Conservation (phyloP, 768 basidiomycete genomes). For the Stropharia rugosoannulata region DNA sequence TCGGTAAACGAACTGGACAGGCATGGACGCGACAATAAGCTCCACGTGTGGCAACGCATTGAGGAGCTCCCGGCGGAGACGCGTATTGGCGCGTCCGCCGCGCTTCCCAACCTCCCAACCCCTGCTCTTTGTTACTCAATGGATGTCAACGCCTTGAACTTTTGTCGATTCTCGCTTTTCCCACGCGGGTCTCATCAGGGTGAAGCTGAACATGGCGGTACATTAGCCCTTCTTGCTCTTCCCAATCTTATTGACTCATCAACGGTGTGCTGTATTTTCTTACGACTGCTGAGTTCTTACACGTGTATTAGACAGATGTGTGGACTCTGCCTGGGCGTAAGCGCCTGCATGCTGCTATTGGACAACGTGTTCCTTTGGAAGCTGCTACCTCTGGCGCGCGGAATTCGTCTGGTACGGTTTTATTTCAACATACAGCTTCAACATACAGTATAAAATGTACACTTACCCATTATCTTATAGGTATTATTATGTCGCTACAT, state of each 20-base stretch:
- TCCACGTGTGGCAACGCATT: conserved; percentile 70
- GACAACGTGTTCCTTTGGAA: conserved; percentile 45
- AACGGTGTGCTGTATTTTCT: conserved; percentile 43
- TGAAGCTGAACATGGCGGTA: conserved; percentile 1
- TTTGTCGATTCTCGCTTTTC: conserved; percentile 84
- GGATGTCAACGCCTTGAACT: conserved; percentile 93
- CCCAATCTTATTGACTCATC: conserved; percentile 91
- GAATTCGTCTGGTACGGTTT: conserved; percentile 51
- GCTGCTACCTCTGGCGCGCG: conserved; percentile 48
- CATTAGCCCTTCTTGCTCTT: conserved; percentile 65
- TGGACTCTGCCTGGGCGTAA: conserved; percentile 72
- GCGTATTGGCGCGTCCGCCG: conserved; percentile 57
- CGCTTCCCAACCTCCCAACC: conserved; percentile 42
- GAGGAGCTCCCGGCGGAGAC: conserved; percentile 40
- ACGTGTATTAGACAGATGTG: conserved; percentile 70
- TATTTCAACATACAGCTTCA: background rate
- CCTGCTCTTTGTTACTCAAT: conserved; percentile 66
- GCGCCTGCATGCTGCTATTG: conserved; percentile 84
- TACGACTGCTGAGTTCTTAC: background rate
- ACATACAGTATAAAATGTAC: background rate
- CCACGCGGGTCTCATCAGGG: background rate
- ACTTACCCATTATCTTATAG: conserved; percentile 32
- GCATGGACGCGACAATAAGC: conserved; percentile 84
- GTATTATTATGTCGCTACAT: conserved; percentile 89
- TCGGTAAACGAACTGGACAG: conserved; percentile 33